Percentiles rank a stretch among this genome's conserved stretches.
These are phyloP conservation scores for Monilinia aucupariae DNA, from an alignment of 2,329 filamentous ascomycete genomes.

Conservation along the genomic window DNA sequence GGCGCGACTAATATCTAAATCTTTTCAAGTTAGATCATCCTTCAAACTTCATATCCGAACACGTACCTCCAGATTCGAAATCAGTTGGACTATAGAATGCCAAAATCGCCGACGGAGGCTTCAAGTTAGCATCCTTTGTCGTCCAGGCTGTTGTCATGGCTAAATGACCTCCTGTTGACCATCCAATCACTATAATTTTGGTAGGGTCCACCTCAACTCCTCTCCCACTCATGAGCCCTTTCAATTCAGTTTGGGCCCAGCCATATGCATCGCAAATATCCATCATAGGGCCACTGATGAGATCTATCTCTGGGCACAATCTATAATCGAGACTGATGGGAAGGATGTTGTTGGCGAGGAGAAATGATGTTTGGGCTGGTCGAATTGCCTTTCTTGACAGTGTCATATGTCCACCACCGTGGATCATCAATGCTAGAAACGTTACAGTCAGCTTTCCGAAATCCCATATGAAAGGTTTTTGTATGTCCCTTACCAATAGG, in stretches of 20 bases:
- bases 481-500: constrained; percentile 1
- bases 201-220: constrained; percentile 26
- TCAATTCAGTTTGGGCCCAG: constrained; percentile 30
- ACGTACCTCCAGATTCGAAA: not conserved
- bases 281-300: constrained; percentile 43
- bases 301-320: constrained; percentile 44
- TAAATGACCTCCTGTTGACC: constrained; percentile 45
- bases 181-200: constrained; percentile 41
- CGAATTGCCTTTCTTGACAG: constrained; percentile 24
- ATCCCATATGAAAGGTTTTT: too few relatives aligned
- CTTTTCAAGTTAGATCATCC: not conserved
- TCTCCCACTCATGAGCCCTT: constrained; percentile 20
- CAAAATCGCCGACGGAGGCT: constrained; percentile 41
- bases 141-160: constrained; percentile 43
- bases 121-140: constrained; percentile 27
- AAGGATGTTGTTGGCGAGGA: constrained; percentile 36
- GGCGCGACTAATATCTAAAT: not conserved
- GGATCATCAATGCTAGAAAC: constrained; percentile 13
- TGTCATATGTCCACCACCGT: constrained; percentile 13
- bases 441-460: not conserved
- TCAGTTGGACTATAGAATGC: constrained; percentile 40
- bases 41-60: not conserved
- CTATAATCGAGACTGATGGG: constrained; percentile 47
- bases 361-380: constrained; percentile 16
- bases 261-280: constrained; percentile 42